Conservation (phyloP, 2,329 filamentous ascomycete species). For the Exophiala phaeomuriformis region DNA sequence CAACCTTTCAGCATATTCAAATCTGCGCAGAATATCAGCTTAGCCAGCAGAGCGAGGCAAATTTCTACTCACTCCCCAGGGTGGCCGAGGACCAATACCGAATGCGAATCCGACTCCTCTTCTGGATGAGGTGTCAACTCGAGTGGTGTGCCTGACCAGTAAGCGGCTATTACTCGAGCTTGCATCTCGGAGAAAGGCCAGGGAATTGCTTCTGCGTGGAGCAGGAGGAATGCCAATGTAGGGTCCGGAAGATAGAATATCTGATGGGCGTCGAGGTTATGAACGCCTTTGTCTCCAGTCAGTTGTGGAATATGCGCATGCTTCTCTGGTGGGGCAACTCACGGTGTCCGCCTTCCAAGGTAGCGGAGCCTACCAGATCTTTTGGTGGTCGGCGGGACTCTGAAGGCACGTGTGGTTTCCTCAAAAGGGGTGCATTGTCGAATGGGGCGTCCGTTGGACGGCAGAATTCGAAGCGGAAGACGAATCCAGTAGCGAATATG, state of each 20-base stretch:
- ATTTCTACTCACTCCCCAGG: conserved; percentile 4
- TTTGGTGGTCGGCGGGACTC: conserved; percentile 3
- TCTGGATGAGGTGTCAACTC: conserved; percentile 9
- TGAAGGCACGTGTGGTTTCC: background rate
- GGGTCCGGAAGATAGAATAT: conserved; percentile 10
- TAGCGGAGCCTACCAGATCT: background rate
- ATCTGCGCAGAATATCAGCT: background rate
- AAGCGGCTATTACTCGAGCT: conserved; percentile 3
- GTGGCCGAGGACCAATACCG: conserved; percentile 7
- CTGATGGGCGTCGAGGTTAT: conserved; percentile 10
- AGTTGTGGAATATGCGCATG: background rate
- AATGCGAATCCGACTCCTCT: conserved; percentile 8
- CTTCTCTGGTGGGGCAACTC: background rate
- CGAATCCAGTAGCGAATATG: conserved; percentile 9
- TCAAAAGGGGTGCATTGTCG: conserved; percentile 4
- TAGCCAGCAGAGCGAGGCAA: background rate
- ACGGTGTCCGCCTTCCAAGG: conserved; percentile 7
- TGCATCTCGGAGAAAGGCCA: conserved; percentile 12
- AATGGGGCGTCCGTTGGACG: conserved; percentile 4
- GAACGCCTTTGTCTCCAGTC: conserved; percentile 1
- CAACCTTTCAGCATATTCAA: conserved; percentile 6
- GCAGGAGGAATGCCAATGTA: conserved; percentile 6
- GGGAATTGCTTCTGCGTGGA: conserved; percentile 10
- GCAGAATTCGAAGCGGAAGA: conserved; percentile 11
- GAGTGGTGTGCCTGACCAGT: conserved; percentile 7